Conservation (phyloP, 208 protist genomes). For the Leishmania tarentolae region DNA sequence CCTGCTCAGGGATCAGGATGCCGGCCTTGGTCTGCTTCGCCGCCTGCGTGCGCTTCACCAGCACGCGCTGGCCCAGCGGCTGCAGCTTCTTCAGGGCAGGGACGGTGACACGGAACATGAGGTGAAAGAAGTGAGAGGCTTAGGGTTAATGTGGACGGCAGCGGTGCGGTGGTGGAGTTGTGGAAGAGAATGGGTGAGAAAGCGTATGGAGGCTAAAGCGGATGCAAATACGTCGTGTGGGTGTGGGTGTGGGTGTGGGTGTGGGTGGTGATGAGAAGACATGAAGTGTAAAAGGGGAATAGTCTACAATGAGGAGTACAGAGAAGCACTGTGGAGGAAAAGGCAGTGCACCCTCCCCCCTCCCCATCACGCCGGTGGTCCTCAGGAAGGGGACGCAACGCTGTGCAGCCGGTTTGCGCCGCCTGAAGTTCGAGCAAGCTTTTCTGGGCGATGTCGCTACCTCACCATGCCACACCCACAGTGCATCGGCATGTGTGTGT, state of each 20-base stretch:
- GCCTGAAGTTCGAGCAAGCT: neutral
- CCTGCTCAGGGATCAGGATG: slow-evolving; percentile 92
- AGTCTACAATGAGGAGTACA: neutral
- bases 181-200: neutral
- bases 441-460: neutral
- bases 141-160: neutral
- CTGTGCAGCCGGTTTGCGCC: neutral
- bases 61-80: slow-evolving; percentile 89
- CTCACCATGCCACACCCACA: neutral
- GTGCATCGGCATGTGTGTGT: neutral
- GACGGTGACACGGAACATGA: slow-evolving; percentile 83
- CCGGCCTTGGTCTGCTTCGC: slow-evolving; percentile 93
- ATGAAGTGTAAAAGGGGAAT: neutral
- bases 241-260: slow-evolving; percentile 1
- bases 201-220: neutral
- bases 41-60: slow-evolving; percentile 87
- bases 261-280: neutral
- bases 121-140: neutral
- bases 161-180: neutral
- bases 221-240: neutral
- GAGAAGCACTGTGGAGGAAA: neutral
- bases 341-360: no score
- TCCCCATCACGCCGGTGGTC: neutral
- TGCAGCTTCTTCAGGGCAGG: slow-evolving; percentile 87
- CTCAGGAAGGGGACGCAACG: neutral